A percentile compares a stretch with the other conserved stretches of the same genome.
These are phyloP conservation scores for Cystoderma amianthinum DNA, from an alignment of 768 basidiomycete species.

Conservation along the genomic window DNA sequence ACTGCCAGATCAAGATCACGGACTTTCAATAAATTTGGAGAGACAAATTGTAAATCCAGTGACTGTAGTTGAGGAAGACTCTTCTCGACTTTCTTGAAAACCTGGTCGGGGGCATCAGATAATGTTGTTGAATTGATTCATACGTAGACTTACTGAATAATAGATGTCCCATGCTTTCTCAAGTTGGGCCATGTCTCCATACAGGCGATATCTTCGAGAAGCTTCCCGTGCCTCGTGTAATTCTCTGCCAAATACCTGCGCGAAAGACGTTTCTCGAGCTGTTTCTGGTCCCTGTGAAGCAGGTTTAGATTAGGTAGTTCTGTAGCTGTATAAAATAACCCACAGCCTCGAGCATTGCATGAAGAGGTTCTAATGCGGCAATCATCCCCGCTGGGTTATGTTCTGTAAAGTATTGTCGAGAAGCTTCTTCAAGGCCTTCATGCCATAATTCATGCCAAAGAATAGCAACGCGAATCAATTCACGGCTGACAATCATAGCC, in stretches of 20 bases:
- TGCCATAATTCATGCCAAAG: constrained; percentile 99
- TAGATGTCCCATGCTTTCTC: constrained; percentile 99
- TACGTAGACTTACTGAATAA: constrained; percentile 66
- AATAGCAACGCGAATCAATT: constrained; percentile 95
- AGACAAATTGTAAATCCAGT: constrained; percentile 95
- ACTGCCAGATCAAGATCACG: constrained; percentile 92
- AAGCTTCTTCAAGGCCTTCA: constrained; percentile 96
- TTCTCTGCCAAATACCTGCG: constrained; percentile 90
- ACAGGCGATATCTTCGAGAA: constrained; percentile 76
- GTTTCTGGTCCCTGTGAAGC: constrained; percentile 79
- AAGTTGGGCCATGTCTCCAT: constrained; percentile 82
- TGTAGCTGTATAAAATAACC: constrained; percentile 13
- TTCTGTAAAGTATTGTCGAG: constrained; percentile 92
- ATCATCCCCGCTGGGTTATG: constrained; percentile 98
- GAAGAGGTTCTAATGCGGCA: constrained; percentile 82
- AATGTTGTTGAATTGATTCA: too few relatives aligned
- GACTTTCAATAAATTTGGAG: constrained; percentile 84
- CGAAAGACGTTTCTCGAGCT: constrained; percentile 90
- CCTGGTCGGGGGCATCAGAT: too few relatives aligned
- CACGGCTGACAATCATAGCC: constrained; percentile 86
- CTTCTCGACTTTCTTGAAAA: constrained; percentile 96
- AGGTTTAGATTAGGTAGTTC: neutral
- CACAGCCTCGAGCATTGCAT: constrained; percentile 86
- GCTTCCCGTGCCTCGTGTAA: constrained; percentile 89
- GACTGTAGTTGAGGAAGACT: constrained; percentile 84